Base-by-base conservation (phyloP, 495 filamentous ascomycete species). In the Lasiosphaeriaceae sp. region DNA sequence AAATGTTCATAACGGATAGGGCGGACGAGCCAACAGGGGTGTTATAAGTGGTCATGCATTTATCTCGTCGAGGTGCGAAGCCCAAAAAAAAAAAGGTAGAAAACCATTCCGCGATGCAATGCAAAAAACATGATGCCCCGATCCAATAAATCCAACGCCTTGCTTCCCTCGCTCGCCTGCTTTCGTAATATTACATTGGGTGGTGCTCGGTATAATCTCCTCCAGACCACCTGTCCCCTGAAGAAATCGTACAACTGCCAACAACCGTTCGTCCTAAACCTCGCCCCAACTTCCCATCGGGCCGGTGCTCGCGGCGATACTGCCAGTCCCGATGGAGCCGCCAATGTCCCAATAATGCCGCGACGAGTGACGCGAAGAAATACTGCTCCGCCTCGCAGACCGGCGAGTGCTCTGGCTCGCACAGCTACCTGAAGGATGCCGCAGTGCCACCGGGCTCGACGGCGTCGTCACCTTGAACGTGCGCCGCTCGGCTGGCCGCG, bases 261-360 rank as follows among this genome's bases (percentile, higher is more conserved):
- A 9, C 26, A 9, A 31, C 26, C 26, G 16, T 11, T 19, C 14
- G 9, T 45, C 12, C 37, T 61, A 90, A 2, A 83, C 81, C 71
- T 91, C 89, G 17, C 88, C 89, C 85, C 88, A 91, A 50, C 81
- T 82, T 20, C 89, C 86, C 70, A 90, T 80, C 23, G 76, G 79
- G 7, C 84, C 86, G 44, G 82, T 80, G 50, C 82, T 78, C 3
- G 81, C 82, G 69, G 88, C 80, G 31, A 83, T 78, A 61, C 85
- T 89, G 3, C 82, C 87, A 55, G 85, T 90, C 8, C 88, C 88
- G 14, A 90, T 82, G 59, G 86, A 90, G 26, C 74, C 87, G 21
- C 89, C 89, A 50, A 93, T 82, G 68, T 95, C 91, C 92, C 92
- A 96, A 69, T 90, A 96, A 55, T 78, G 77, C 11, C 76, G 65